Evolutionary conservation across 1,284 basidiomycete genomes (phyloP).

Genomic region (Ceratobasidium sp.): DNA sequence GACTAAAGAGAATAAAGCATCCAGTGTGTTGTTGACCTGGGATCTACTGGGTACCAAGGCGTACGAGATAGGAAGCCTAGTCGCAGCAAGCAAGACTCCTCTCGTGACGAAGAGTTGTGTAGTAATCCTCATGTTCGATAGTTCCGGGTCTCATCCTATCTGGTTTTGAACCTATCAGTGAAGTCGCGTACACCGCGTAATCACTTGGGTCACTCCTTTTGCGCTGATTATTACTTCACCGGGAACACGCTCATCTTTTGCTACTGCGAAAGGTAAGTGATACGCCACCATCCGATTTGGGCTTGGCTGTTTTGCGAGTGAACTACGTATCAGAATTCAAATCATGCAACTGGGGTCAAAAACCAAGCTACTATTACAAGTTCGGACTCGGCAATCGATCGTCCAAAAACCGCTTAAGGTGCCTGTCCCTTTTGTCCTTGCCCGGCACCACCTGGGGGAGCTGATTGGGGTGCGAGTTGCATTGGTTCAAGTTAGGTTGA

Average conservation of each 20-base stretch:
- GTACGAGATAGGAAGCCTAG: constrained; percentile 12
- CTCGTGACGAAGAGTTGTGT: not conserved
- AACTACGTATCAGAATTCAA: not conserved
- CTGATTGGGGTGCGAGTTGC: not conserved
- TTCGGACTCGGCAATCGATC: not conserved
- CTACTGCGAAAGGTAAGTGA: not conserved
- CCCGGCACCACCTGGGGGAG: constrained; percentile 24
- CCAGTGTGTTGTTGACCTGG: constrained; percentile 5
- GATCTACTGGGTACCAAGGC: too few species aligned
- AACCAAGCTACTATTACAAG: too few species aligned
- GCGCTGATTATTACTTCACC: too few species aligned
- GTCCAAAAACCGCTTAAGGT: not conserved
- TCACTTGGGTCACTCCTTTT: not conserved
- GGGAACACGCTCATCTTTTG: too few species aligned
- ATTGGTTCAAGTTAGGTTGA: not conserved
- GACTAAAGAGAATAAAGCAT: constrained; percentile 1
- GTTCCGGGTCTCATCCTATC: not conserved
- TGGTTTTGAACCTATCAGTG: not conserved
- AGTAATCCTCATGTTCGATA: not conserved
- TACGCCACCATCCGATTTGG: not conserved
- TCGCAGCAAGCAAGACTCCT: not conserved
- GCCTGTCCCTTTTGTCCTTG: not conserved
- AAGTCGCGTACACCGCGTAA: not conserved
- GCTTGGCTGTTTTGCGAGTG: not conserved
- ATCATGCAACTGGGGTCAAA: too few species aligned